Evolutionary conservation across 331 rosid genomes (phyloP).

Genomic region (Saraca asoca): DNA sequence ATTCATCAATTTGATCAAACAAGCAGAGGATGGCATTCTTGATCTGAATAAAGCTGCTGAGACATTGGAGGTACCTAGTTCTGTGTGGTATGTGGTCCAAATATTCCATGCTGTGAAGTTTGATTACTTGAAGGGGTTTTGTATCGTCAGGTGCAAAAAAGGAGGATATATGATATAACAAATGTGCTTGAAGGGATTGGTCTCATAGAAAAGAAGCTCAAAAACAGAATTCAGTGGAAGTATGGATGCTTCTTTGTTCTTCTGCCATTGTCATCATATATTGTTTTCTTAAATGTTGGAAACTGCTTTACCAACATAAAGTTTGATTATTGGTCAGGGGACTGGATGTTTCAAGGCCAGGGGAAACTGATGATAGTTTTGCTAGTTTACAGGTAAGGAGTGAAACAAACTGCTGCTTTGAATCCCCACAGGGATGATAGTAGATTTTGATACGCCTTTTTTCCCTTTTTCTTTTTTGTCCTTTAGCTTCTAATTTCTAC

Average conservation of each 20-base stretch:
- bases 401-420: conserved; percentile 27
- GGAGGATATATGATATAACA: conserved; percentile 97
- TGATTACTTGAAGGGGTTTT: conserved; percentile 21
- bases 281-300: conserved; percentile 32
- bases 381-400: conserved; percentile 77
- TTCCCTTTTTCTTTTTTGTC: neutral
- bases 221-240: conserved; percentile 99
- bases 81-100: conserved; percentile 27
- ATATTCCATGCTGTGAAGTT: conserved; percentile 35
- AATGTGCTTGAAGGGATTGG: conserved; percentile 99
- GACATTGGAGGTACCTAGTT: conserved; percentile 74
- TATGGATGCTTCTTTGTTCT: conserved; percentile 45
- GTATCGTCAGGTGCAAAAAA: conserved; percentile 82
- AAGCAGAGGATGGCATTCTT: conserved; percentile 94
- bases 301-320: conserved; percentile 32
- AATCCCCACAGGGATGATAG: conserved; percentile 19
- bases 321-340: conserved; percentile 65
- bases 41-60: conserved; percentile 96
- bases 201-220: conserved; percentile 95
- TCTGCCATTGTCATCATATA: conserved; percentile 22
- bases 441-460: neutral
- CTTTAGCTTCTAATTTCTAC: neutral
- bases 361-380: conserved; percentile 77
- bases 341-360: conserved; percentile 78
- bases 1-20: conserved; percentile 89